Conservation (phyloP, 495 filamentous ascomycete species). For the Talaromyces adpressus region DNA sequence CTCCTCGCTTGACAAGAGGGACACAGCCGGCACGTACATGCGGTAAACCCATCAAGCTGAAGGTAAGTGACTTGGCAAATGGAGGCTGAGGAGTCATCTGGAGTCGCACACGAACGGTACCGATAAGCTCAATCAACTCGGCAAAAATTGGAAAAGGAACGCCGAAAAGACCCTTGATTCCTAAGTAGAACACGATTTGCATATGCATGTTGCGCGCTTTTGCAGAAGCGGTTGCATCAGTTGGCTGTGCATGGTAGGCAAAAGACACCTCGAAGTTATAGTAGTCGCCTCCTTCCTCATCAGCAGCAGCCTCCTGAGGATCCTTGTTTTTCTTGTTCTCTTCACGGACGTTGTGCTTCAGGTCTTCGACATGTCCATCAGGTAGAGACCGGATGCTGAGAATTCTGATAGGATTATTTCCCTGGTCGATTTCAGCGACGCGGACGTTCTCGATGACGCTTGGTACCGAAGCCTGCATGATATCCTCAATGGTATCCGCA, state of each 20-base stretch:
- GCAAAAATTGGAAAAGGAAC: constrained; percentile 86
- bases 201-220: constrained; percentile 95
- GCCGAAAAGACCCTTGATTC: constrained; percentile 65
- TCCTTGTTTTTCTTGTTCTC: constrained; percentile 76
- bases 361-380: constrained; percentile 66
- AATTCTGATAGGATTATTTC: constrained; percentile 81
- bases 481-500: constrained; percentile 73
- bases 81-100: constrained; percentile 84
- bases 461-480: constrained; percentile 93
- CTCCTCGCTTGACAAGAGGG: constrained; percentile 79
- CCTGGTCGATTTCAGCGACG: constrained; percentile 93
- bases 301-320: constrained; percentile 77
- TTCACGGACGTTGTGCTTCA: constrained; percentile 72
- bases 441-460: constrained; percentile 87
- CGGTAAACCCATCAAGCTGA: constrained; percentile 87
- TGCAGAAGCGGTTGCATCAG: constrained; percentile 56
- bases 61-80: constrained; percentile 84
- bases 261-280: constrained; percentile 94
- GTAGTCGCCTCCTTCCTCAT: constrained; percentile 86
- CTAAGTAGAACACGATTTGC: constrained; percentile 89
- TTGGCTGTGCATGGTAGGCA: constrained; percentile 83
- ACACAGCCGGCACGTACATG: constrained; percentile 87
- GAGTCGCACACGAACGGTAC: constrained; percentile 74
- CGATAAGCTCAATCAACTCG: constrained; percentile 77
- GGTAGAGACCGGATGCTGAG: constrained; percentile 85